Base-by-base conservation (phyloP, 352 stramenopile genomes). In the Pythium insidiosum region DNA sequence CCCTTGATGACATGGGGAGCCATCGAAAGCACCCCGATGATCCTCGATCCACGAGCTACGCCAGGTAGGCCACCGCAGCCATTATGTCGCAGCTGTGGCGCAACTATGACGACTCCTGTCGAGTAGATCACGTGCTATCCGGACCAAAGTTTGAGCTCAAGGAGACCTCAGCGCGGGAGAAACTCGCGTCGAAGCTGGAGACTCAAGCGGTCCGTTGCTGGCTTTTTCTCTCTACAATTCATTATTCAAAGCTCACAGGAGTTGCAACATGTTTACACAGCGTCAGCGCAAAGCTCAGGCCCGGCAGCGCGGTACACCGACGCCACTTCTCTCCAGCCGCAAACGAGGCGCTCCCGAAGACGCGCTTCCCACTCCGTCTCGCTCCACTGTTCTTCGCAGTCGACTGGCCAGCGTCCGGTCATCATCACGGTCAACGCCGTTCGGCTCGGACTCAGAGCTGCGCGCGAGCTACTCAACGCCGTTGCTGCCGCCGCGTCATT, bases 1-100 rank as follows among this genome's bases (percentile, higher is more conserved):
- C 81, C 81, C 20, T 38, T 94, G 11, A 87, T 94, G 69, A 94
- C 81, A 0, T 94, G 81, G 81, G 81, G 81, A 23, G 69, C 81
- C 13, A 91, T 94, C 46, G 81, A 89, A 68, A 70, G 57, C 18
- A 94, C 81, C 15, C 81, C 81, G 6, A 71, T 78, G 45, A 65
- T 75, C 31, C 56, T 91, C 11, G 60, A 69, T 16, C 46, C 58
- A 5, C 19, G 50, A 29, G 49, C 53, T 3, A 70, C 58, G 2
- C 53, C 64, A 68, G 63, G 78, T 90, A 51, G 5, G 34, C 10
- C 11, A 53, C 5, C 6, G 5, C 6, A 26, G 3, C 13, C 4
- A 33, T 24, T 20, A 0, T 21, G n/a, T n/a, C n/a, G n/a, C n/a
- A n/a, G n/a, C n/a, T n/a, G n/a, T n/a, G n/a, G n/a, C n/a, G n/a